Conservation (phyloP, 1,139 yeast species). For the Meyerozyma athensensis region DNA sequence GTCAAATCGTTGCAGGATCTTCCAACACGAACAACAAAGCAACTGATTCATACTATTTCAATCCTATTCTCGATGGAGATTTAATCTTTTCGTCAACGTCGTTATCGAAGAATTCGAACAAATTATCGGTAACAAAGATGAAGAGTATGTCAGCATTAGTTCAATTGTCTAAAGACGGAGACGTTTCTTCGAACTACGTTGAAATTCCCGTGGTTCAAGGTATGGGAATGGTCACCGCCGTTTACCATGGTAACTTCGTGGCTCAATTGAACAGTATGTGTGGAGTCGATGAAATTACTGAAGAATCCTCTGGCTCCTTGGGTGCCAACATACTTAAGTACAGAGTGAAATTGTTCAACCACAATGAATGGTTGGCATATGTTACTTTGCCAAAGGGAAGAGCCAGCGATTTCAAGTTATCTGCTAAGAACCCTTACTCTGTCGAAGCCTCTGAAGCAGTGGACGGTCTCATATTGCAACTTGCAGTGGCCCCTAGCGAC, state of each 20-base stretch:
- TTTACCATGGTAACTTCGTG: slow-evolving; percentile 54
- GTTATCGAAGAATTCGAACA: slow-evolving; percentile 27
- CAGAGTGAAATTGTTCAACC: slow-evolving; percentile 48
- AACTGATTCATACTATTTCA: slow-evolving; percentile 41
- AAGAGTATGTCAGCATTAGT: slow-evolving; percentile 54
- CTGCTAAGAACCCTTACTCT: slow-evolving; percentile 29
- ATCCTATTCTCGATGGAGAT: slow-evolving; percentile 50
- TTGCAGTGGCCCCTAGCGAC: slow-evolving; percentile 48
- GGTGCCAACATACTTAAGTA: slow-evolving; percentile 46
- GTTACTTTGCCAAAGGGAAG: slow-evolving; percentile 39
- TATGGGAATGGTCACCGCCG: slow-evolving; percentile 72
- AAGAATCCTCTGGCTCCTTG: slow-evolving; percentile 39
- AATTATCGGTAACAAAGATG: slow-evolving; percentile 46
- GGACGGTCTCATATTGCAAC: slow-evolving; percentile 57
- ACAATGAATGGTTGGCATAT: slow-evolving; percentile 55
- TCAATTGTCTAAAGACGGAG: slow-evolving; percentile 32
- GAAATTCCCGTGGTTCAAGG: slow-evolving; percentile 56
- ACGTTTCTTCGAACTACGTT: slow-evolving; percentile 18
- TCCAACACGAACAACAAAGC: slow-evolving; percentile 10
- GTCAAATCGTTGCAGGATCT: slow-evolving; percentile 7
- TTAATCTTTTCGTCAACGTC: slow-evolving; percentile 54
- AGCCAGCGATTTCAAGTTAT: slow-evolving; percentile 26
- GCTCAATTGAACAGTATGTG: slow-evolving; percentile 51
- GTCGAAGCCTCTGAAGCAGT: slow-evolving; percentile 41
- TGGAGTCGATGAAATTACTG: slow-evolving; percentile 45